A percentile compares a stretch with the other conserved stretches of the same genome.
Evolutionary conservation across 257 asterid species (phyloP).

Genomic region (Lycium barbarum): DNA sequence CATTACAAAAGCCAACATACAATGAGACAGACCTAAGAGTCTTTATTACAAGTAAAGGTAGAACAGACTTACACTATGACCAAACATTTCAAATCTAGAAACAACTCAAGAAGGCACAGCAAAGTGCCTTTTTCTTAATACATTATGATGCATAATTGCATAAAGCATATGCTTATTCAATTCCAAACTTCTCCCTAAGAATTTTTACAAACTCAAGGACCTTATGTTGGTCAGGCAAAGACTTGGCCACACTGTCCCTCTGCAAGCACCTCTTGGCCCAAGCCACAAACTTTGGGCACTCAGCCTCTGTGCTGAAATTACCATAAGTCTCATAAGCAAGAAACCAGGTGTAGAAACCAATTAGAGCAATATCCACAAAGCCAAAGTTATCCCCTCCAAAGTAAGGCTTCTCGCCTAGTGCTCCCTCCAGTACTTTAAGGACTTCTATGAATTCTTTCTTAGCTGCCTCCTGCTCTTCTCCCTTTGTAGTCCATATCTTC

Average conservation of each 20-base stretch:
- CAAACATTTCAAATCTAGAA: not conserved
- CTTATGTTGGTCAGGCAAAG: conserved; percentile 37
- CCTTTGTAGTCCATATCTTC: conserved; percentile 30
- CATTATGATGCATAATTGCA: not conserved
- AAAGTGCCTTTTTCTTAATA: not conserved
- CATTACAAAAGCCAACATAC: not conserved
- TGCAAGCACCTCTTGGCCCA: conserved; percentile 40
- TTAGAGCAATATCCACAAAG: conserved; percentile 37
- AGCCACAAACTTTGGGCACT: conserved; percentile 36
- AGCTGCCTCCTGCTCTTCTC: conserved; percentile 35
- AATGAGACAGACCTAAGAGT: not conserved
- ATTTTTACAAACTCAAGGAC: not conserved
- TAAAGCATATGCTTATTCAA: not conserved
- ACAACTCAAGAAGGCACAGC: not conserved
- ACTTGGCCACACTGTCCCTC: conserved; percentile 39
- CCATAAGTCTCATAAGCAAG: conserved; percentile 28
- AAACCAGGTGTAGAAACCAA: conserved; percentile 32
- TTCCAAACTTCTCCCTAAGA: conserved; percentile 28
- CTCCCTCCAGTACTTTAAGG: conserved; percentile 34
- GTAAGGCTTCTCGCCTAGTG: conserved; percentile 36
- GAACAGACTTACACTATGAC: not conserved
- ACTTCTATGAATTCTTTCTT: conserved; percentile 31
- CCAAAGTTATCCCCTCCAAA: conserved; percentile 42
- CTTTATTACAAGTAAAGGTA: not conserved
- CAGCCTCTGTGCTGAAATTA: conserved; percentile 31